Conservation (phyloP, 2,329 filamentous ascomycete genomes). For the Cytospora mali region DNA sequence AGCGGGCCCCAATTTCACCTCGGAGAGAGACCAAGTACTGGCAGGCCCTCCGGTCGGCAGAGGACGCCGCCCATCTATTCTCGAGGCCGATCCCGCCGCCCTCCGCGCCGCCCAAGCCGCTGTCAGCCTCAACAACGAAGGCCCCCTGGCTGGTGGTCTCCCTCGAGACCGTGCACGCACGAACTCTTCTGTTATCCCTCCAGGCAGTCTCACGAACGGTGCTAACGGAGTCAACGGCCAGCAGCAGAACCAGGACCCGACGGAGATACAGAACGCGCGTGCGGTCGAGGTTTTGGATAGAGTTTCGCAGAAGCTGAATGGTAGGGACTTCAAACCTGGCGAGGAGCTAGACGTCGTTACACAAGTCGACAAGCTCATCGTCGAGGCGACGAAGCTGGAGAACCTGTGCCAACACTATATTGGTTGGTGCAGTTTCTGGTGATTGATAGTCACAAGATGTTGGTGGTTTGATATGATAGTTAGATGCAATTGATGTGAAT, state of each 20-base stretch:
- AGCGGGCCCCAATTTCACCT: slow-evolving; percentile 67
- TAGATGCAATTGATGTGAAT: neutral
- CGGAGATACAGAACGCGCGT: slow-evolving; percentile 88
- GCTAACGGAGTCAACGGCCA: slow-evolving; percentile 41
- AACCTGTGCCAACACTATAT: slow-evolving; percentile 99
- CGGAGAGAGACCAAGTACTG: slow-evolving; percentile 59
- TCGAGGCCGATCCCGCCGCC: slow-evolving; percentile 65
- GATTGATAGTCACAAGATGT: slow-evolving; percentile 29
- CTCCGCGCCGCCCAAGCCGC: slow-evolving; percentile 52
- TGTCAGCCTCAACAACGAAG: slow-evolving; percentile 33
- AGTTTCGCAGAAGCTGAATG: slow-evolving; percentile 94
- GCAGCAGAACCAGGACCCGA: slow-evolving; percentile 43
- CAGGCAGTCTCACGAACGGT: slow-evolving; percentile 38
- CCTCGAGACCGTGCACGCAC: slow-evolving; percentile 58
- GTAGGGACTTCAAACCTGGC: slow-evolving; percentile 83
- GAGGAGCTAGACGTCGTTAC: slow-evolving; percentile 83
- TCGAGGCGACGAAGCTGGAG: slow-evolving; percentile 94
- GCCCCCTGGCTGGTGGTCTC: slow-evolving; percentile 47
- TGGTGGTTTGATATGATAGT: neutral
- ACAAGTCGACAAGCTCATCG: slow-evolving; percentile 93
- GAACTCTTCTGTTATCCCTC: slow-evolving; percentile 54
- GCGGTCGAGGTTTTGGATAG: slow-evolving; percentile 89
- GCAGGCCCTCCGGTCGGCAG: slow-evolving; percentile 52
- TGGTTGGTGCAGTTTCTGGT: slow-evolving; percentile 99
- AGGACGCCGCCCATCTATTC: slow-evolving; percentile 67